Evolutionary conservation across 192 early-diverging fungal genomes (phyloP), one percentile per base, ranked within the genome.

Genomic region (Kickxella alabastrina): DNA sequence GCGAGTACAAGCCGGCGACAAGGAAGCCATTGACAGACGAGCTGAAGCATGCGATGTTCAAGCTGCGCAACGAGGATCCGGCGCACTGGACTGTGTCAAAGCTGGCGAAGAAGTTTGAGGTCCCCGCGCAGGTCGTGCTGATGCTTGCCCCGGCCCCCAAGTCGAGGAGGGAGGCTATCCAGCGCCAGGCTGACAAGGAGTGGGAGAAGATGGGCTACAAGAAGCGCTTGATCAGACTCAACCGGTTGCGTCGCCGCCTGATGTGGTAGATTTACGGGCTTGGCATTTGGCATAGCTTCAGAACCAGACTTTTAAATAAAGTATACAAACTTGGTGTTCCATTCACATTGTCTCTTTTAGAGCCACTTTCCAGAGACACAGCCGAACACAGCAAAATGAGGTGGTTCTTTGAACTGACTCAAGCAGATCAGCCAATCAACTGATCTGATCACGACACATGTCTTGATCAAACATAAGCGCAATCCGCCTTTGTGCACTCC

Each of bases 191-290:
- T 10, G 76, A 78, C 32, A 27, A 38, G 21, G 62, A 68, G 42
- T 78, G 76, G 76, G 61, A 58, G 40, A 49, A 51, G 29, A 43
- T 74, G 22, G 76, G 76, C 1, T 74, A 68, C 54, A 73, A 74
- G 53, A 65, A 65, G 52, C 68, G 70, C 9, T 45, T 78, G 51
- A 78, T 74, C 37, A 43, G 55, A 47, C 51, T 78, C 41, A 74
- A 78, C 57, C 65, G 76, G 35, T 34, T 78, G 43, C 69, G 70
- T 15, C 76, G 76, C 23, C 76, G 76, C 21, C 43, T 69, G 39
- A 44, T 65, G 34, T 74, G 70, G 76, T 78, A 49, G 39, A 45
- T 46, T 10, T 14, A 6, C 19, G 5, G n/a, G 15, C n/a, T n/a
- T n/a, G n/a, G n/a, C n/a, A n/a, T n/a, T n/a, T n/a, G n/a, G n/a